phyloP scores from a whole-genome alignment of 139 green algal genomes.

The Chlorella sp. region DNA sequence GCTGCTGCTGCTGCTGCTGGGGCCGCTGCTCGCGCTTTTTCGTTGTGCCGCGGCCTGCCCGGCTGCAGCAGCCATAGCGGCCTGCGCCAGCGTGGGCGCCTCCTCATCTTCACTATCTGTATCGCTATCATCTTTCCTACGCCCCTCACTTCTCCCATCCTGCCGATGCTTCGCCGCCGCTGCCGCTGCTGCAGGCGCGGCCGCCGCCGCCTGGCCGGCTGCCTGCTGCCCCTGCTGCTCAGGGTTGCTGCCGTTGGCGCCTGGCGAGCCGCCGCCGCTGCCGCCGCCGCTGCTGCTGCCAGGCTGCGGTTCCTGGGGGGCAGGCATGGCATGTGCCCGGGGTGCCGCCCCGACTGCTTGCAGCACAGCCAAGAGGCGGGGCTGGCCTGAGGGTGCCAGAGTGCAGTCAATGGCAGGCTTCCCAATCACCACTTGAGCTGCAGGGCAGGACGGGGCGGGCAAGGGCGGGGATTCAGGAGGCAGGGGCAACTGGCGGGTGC shows the following conservation, averaged over 20 bases:
- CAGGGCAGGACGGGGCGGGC: neutral
- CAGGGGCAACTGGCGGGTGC: neutral
- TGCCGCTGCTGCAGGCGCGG: neutral
- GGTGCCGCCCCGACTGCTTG: neutral
- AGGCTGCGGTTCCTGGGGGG: neutral
- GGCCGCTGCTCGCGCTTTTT: neutral
- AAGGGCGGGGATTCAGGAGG: neutral
- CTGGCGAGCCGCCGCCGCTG: neutral
- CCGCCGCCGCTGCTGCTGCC: neutral
- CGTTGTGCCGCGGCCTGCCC: too few species aligned
- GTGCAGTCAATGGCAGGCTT: conserved; percentile 17
- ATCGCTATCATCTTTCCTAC: neutral
- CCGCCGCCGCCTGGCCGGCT: neutral
- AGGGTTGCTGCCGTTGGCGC: neutral
- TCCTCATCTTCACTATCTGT: conserved; percentile 2
- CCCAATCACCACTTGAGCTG: conserved; percentile 13
- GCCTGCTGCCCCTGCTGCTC: neutral
- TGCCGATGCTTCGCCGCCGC: neutral
- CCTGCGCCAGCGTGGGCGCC: neutral
- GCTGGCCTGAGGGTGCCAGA: neutral
- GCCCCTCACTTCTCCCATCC: too few species aligned
- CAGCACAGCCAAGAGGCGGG: conserved; percentile 11
- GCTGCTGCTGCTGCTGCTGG: neutral
- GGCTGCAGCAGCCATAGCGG: neutral
- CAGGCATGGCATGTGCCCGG: neutral